These are phyloP conservation scores for Alnus rubra DNA, from an alignment of 306 rosid genomes.

Conservation along the genomic window DNA sequence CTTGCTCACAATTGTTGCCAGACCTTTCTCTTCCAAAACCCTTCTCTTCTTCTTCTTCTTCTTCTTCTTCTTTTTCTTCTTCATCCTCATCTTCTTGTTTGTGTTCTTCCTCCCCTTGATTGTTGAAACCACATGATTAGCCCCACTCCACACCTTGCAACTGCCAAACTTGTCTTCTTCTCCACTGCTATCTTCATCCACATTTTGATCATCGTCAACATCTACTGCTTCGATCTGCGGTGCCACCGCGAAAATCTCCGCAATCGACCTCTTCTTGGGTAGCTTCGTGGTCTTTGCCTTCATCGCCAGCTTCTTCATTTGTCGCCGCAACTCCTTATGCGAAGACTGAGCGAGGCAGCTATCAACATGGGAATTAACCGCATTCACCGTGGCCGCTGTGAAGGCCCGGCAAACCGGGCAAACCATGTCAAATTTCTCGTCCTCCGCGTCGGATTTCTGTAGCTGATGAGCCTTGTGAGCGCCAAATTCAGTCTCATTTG, in stretches of 20 bases:
- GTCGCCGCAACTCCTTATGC: constrained; percentile 37
- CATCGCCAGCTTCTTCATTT: constrained; percentile 28
- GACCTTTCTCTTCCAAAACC: constrained; percentile 27
- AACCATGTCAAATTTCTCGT: constrained; percentile 52
- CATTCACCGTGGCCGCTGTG: constrained; percentile 56
- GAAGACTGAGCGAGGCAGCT: constrained; percentile 56
- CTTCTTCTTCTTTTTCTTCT: constrained; percentile 34
- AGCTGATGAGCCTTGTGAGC: too few relatives aligned
- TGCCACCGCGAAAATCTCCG: constrained; percentile 81
- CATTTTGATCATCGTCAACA: constrained; percentile 30
- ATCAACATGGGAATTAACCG: constrained; percentile 63
- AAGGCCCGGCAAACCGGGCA: constrained; percentile 74
- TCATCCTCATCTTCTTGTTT: constrained; percentile 36
- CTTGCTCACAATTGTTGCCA: constrained; percentile 17
- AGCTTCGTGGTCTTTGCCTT: constrained; percentile 51
- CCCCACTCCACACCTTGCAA: constrained; percentile 20
- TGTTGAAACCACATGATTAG: constrained; percentile 20
- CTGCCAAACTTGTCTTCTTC: constrained; percentile 29
- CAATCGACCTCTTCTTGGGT: constrained; percentile 82
- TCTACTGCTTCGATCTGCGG: constrained; percentile 57
- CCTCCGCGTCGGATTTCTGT: neutral
- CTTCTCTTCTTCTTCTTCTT: constrained; percentile 38
- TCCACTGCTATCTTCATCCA: constrained; percentile 4
- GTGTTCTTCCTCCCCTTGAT: constrained; percentile 35
- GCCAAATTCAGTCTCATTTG: constrained; percentile 16